Evolutionary conservation across 139 green algal species (phyloP), one percentile per base, ranked within the genome.

Genomic region (Nannochloris sp.): DNA sequence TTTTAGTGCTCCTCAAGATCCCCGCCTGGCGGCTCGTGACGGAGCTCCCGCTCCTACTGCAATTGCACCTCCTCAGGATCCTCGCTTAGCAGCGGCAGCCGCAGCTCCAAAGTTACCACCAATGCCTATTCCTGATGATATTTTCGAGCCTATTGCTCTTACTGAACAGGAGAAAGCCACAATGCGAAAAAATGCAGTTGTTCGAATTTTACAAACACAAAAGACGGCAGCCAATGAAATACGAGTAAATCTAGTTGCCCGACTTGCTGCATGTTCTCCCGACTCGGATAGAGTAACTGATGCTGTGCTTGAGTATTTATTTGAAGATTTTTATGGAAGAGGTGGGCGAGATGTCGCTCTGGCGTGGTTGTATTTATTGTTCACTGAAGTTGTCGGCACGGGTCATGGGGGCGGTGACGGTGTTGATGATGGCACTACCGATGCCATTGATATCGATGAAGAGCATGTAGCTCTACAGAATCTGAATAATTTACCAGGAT

Each of bases 121-220:
- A 19, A 51, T 51, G 42, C 19, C 19, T 19, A 51, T 51, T 51
- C 42, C 42, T 51, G 42, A 51, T 19, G 19, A 44, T 45, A 8
- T 47, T 6, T 6, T 9, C 6, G 15, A 8, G 6, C 54, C 19
- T 24, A n/a, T 44, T n/a, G 19, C 6, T 19, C 54, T 62, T 44
- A 9, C 54, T 25, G 15, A 47, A 9, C 12, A 45, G 19, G 54
- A 44, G 54, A n/a, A 6, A 30, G 36, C 25, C 2, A 33, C 44
- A 15, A 71, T 87, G 65, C 71, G 68, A n/a, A 71, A 55, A 35
- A 57, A 14, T 15, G 83, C 82, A 8, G 47, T 89, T 31, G 55
- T 59, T 56, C 75, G 83, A 51, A 78, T 89, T 34, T 59, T 87
- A 30, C 36, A 53, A 4, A 68, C 61, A 36, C 24, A 53, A 45